Percentiles rank a stretch among this genome's conserved stretches.
These are phyloP conservation scores for Luzula sylvatica DNA, from an alignment of 176 grass and related monocot species.

Conservation along the genomic window DNA sequence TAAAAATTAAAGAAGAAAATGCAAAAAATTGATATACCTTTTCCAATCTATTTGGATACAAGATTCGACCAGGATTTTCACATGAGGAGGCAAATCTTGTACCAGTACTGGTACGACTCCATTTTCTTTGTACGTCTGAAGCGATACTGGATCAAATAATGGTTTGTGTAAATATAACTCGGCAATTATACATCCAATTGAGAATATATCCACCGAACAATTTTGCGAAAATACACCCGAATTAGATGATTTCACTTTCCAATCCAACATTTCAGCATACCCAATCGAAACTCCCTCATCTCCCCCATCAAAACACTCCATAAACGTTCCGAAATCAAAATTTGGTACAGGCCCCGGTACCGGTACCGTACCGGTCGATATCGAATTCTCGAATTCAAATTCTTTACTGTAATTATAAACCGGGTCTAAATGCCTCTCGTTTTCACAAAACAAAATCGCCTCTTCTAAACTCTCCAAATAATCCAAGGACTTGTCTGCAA, in stretches of 20 bases:
- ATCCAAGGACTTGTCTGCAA: conserved; percentile 23
- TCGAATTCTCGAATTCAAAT: conserved; percentile 22
- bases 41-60: conserved; percentile 74
- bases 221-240: conserved; percentile 30
- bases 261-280: conserved; percentile 68
- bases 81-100: conserved; percentile 72
- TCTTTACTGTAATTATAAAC: conserved; percentile 44
- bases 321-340: conserved; percentile 54
- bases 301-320: conserved; percentile 74
- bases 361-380: conserved; percentile 11
- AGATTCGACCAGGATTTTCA: conserved; percentile 68
- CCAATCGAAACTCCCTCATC: conserved; percentile 42
- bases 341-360: conserved; percentile 24
- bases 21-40: conserved; percentile 35
- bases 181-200: conserved; percentile 72
- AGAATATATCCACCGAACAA: conserved; percentile 68
- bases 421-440: conserved; percentile 48
- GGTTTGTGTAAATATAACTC: conserved; percentile 77
- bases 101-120: conserved; percentile 46
- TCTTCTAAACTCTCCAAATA: conserved; percentile 64
- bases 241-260: conserved; percentile 47
- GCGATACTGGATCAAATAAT: conserved; percentile 61
- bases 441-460: conserved; percentile 59
- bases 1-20: background rate
- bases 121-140: conserved; percentile 82